Evolutionary conservation across 2,329 filamentous ascomycete genomes (phyloP), one percentile per base, ranked within the genome.

Genomic region (Trichoderma asperellum): DNA sequence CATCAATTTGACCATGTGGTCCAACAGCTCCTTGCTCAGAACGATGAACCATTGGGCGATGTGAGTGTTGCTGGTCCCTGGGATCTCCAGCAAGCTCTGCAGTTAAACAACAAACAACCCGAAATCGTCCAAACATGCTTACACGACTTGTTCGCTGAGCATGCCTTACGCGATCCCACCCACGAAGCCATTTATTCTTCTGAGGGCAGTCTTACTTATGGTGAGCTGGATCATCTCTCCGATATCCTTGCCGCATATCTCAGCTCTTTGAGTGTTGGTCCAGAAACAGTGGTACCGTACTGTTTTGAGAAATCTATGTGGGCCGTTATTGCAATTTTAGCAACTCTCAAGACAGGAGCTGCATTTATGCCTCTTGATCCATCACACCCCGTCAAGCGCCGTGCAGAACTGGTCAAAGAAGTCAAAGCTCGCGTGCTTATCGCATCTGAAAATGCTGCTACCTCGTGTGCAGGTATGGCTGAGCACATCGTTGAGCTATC

Each of bases 351-450:
- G 60, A 71, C 74, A 10, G 77, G 76, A 4, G 76, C 72, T 27
- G 75, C 35, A 70, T 73, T 71, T 61, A 73, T 78, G 10, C 62
- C 73, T 68, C 70, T 80, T 27, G 78, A 79, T 58, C 67, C 71
- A 2, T 64, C 70, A 12, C 67, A 71, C 37, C 73, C 73, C 7
- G 14, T 24, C 8, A 37, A 21, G 7, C 70, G 67, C 10, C 58
- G 56, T 8, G n/a, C 70, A 14, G 52, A 59, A 2, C 49, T 75
- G 10, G 27, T 70, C 16, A 37, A 69, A 1, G 60, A 71, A 21
- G 68, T 69, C 11, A 47, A 61, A 2, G 70, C 73, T 12, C 12
- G 62, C 4, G 27, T 72, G 12, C 49, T 74, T 5, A 27, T 74
- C 0, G 61, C 52, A 2, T 71, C 72, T n/a, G 18, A 55, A 14